Evolutionary conservation across 495 filamentous ascomycete genomes (phyloP), one percentile per base, ranked within the genome.

Genomic region (Daldinia grandis): DNA sequence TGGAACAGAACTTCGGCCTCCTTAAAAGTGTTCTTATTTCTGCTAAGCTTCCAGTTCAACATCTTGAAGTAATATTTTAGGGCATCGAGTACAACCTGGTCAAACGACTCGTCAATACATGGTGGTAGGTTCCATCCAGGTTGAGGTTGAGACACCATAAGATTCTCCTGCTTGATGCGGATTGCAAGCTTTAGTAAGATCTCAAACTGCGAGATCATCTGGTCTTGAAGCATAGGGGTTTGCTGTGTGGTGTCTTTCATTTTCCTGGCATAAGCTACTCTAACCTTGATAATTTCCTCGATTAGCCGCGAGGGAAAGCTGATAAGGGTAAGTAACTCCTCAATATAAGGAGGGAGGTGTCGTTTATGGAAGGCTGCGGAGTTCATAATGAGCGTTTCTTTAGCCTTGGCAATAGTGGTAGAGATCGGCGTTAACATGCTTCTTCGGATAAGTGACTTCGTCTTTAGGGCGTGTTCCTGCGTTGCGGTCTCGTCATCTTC

Each of bases 11-110:
- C 92, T 79, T 99, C 95, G 12, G 95, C 95, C 74, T 98, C 95
- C 76, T 98, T 98, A 86, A 98, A 98, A 0, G 95, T 97, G 79
- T 98, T 99, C 77, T 97, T 98, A 81, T 98, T 98, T 49, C 93
- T 92, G 75, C 93, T 93, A 50, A 99, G 83, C 76, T 98, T 98
- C 92, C 94, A 97, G 73, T 97, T 97, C 57, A 99, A 83, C 81
- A 99, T 91, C 71, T 93, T 92, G 83, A 99, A 98, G 77, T 98
- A 99, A 77, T 97, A 98, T 76, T 94, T 96, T 69, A 99, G 84
- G 1, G 95, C 95, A 76, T 98, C 94, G 56, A 99, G 78, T 6
- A 98, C 93, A n/a, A 95, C 92, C n/a, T 88, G 85, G 74, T 99
- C 95, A 74, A 98, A 98, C 56, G 92, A 91, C 68, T 99, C 95